Percentiles rank a stretch among this genome's conserved stretches.
Conservation (phyloP, 2,329 filamentous ascomycete species). For the Cercospora berteroae region DNA sequence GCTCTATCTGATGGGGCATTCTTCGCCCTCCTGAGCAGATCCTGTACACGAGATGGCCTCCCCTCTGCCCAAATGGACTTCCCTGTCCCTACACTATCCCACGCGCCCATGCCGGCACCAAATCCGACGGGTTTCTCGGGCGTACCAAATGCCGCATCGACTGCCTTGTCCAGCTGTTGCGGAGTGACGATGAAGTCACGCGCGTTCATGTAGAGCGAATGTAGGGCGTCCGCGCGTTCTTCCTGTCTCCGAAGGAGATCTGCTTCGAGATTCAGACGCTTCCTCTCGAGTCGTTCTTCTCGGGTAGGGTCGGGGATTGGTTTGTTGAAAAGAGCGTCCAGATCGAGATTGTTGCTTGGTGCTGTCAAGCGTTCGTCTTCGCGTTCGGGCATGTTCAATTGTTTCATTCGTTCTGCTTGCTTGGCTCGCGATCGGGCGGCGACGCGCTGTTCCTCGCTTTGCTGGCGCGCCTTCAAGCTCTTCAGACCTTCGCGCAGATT, state of each 20-base stretch:
- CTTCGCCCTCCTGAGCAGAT: conserved; percentile 45
- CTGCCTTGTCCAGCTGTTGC: conserved; percentile 67
- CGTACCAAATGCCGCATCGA: conserved; percentile 74
- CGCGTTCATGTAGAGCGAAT: conserved; percentile 87
- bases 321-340: conserved; percentile 36
- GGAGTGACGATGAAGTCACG: conserved; percentile 83
- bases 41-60: conserved; percentile 49
- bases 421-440: conserved; percentile 47
- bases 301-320: conserved; percentile 61
- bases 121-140: conserved; percentile 45
- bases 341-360: conserved; percentile 53
- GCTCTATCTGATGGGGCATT: conserved; percentile 35
- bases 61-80: conserved; percentile 52
- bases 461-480: conserved; percentile 67
- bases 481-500: conserved; percentile 71
- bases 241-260: conserved; percentile 26
- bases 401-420: conserved; percentile 50
- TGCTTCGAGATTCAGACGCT: conserved; percentile 27
- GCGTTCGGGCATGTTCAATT: conserved; percentile 64
- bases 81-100: conserved; percentile 14
- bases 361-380: conserved; percentile 76
- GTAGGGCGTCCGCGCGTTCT: conserved; percentile 61
- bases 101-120: conserved; percentile 36
- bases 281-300: conserved; percentile 53
- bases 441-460: conserved; percentile 42